A percentile compares a stretch with the other conserved stretches of the same genome.
phyloP scores from a whole-genome alignment of 371 early-diverging fungal genomes.

The Mucor saturninus region DNA sequence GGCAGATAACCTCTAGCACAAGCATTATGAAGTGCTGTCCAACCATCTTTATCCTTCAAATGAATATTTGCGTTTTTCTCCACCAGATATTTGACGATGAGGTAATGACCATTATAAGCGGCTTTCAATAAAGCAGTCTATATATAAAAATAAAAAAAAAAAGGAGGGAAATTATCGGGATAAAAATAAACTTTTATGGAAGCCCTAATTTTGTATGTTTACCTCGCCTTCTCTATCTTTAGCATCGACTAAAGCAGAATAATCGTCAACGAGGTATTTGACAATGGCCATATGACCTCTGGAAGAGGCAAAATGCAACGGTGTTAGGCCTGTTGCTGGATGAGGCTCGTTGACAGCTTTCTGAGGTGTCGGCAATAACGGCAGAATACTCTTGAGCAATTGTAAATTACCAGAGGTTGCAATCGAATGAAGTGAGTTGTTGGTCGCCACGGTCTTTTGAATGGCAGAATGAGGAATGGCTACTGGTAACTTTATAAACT shows the following conservation, averaged over 20 bases:
- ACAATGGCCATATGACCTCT: conserved; percentile 75
- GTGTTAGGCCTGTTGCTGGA: conserved; percentile 67
- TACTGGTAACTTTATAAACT: conserved; percentile 56
- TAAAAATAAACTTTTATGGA: neutral
- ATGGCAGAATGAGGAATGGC: conserved; percentile 19
- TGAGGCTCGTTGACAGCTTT: conserved; percentile 54
- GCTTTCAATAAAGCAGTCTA: conserved; percentile 85
- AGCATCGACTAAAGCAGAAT: conserved; percentile 69
- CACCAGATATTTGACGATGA: conserved; percentile 70
- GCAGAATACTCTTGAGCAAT: conserved; percentile 39
- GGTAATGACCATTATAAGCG: conserved; percentile 70
- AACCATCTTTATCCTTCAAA: conserved; percentile 81
- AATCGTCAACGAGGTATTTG: conserved; percentile 64
- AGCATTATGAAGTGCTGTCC: conserved; percentile 87
- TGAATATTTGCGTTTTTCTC: conserved; percentile 66
- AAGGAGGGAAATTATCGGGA: neutral
- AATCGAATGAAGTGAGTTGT: conserved; percentile 36
- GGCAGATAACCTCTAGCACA: conserved; percentile 66
- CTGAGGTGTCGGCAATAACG: conserved; percentile 37
- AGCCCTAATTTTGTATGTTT: conserved; percentile 6
- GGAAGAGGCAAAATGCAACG: conserved; percentile 75
- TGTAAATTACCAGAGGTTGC: conserved; percentile 47
- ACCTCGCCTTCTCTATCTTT: conserved; percentile 79
- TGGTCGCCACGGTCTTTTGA: conserved; percentile 18
- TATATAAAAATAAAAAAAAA: neutral